Conservation (phyloP, 495 filamentous ascomycete genomes). For the Hypoxylon lenormandii region DNA sequence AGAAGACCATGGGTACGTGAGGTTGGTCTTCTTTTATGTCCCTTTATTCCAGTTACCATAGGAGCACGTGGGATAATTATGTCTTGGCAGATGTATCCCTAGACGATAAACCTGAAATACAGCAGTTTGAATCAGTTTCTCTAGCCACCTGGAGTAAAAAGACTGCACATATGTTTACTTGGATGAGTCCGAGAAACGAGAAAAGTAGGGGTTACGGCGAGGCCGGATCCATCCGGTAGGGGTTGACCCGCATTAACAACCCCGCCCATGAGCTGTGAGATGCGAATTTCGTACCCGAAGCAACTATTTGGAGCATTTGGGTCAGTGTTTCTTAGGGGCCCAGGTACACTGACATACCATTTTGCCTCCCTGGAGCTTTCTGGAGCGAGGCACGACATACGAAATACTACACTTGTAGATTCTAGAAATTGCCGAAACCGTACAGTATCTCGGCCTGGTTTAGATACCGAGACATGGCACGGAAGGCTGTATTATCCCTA, state of each 20-base stretch:
- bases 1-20: constrained; percentile 33
- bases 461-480: too few relatives aligned
- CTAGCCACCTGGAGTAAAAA: constrained; percentile 6
- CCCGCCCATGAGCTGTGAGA: constrained; percentile 20
- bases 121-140: neutral
- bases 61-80: neutral
- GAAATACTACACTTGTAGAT: too few relatives aligned
- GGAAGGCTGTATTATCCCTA: too few relatives aligned
- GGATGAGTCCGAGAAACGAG: neutral
- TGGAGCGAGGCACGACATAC: too few relatives aligned
- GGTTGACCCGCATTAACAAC: constrained; percentile 1
- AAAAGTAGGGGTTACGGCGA: constrained; percentile 14
- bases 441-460: too few relatives aligned
- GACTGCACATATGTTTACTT: neutral
- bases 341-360: too few relatives aligned
- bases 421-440: too few relatives aligned
- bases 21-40: constrained; percentile 17
- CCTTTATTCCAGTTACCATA: constrained; percentile 14
- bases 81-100: constrained; percentile 1
- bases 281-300: too few relatives aligned
- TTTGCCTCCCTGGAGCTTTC: too few relatives aligned
- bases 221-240: constrained; percentile 24
- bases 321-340: too few relatives aligned
- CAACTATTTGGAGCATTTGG: too few relatives aligned
- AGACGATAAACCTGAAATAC: constrained; percentile 9